A percentile compares a stretch with the other conserved stretches of the same genome.
phyloP scores from a whole-genome alignment of 257 asterid genomes.

The Salvia rosmarinus region DNA sequence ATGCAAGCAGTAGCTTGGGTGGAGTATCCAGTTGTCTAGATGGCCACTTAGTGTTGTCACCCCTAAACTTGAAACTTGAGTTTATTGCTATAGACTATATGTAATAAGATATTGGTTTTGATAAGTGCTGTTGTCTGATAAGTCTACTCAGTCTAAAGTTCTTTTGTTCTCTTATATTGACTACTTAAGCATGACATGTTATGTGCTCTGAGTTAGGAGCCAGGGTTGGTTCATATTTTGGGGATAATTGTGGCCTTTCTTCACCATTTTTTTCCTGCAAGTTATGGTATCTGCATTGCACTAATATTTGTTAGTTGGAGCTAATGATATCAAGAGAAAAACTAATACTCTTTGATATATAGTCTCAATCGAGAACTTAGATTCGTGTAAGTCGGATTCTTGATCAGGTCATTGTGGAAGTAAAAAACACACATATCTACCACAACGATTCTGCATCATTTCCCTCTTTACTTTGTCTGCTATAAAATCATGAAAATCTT shows the following conservation, averaged over 20 bases:
- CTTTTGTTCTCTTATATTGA: background rate
- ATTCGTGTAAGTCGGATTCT: background rate
- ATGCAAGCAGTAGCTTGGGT: constrained; percentile 23
- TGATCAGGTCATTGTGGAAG: background rate
- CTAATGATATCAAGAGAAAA: too few relatives aligned
- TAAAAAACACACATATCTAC: background rate
- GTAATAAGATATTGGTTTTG: constrained; percentile 34
- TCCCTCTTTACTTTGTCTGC: constrained; percentile 8
- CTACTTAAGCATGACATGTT: background rate
- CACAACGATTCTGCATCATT: constrained; percentile 24
- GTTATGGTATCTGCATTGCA: background rate
- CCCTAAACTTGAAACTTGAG: constrained; percentile 26
- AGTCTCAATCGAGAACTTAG: background rate
- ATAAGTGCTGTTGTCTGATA: constrained; percentile 4
- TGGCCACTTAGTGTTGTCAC: constrained; percentile 7
- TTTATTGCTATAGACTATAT: background rate
- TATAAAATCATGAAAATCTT: constrained; percentile 21
- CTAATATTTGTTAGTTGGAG: too few relatives aligned
- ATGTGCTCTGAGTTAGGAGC: background rate
- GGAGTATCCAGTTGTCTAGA: constrained; percentile 15
- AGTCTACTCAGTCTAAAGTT: background rate
- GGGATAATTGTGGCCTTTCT: too few relatives aligned
- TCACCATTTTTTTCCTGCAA: background rate
- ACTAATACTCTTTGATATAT: background rate
- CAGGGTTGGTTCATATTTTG: background rate